Base-by-base conservation (phyloP, 768 basidiomycete genomes). In the Tylopilus vinaceipallidus region DNA sequence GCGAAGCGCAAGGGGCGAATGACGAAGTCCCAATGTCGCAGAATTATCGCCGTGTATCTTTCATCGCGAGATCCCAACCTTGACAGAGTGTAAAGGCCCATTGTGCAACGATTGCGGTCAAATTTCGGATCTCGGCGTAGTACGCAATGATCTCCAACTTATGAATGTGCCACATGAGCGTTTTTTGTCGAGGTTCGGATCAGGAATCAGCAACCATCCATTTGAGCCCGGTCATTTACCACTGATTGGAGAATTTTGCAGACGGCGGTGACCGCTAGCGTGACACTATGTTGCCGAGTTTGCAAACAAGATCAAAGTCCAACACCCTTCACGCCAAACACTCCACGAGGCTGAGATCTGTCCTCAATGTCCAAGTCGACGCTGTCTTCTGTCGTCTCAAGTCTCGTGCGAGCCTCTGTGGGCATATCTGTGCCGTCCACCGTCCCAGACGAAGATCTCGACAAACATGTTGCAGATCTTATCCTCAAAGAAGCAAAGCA, bases 401-500 rank as follows among this genome's bases (percentile, higher is more conserved):
- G 75, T 60, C 80, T 93, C 26, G 84, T 92, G 19, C 77, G 90
- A 13, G 88, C 90, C 2, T 83, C 82, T 23, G 84, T 90, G 80
- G 89, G 90, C 39, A 56, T 79, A 14, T 79, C 88, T 0, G 71
- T 87, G 1, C 59, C 82, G 6, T 64, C 68, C 46, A 71, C 73
- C 1, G 81, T 90, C 26, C 76, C 80, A 12, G 90, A 95, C 62
- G 86, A 86, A 17, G 91, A 97, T 60, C 81, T 98, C 39, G 95
- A 98, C 70, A 80, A 82, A 38, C 90, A 91, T 62, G 91, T 99
- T 24, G 92, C 92, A 2, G 88, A 93, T 44, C 79, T 98, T 49
- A 86, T 99, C 44, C 80, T 98, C 34, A 84, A 81, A 56, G 97
- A 98, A 68, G 95, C 97, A 2, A 92, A 91, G 73, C 84, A 86